Evolutionary conservation across 306 rosid genomes (phyloP).

Genomic region (Ormosia emarginata): DNA sequence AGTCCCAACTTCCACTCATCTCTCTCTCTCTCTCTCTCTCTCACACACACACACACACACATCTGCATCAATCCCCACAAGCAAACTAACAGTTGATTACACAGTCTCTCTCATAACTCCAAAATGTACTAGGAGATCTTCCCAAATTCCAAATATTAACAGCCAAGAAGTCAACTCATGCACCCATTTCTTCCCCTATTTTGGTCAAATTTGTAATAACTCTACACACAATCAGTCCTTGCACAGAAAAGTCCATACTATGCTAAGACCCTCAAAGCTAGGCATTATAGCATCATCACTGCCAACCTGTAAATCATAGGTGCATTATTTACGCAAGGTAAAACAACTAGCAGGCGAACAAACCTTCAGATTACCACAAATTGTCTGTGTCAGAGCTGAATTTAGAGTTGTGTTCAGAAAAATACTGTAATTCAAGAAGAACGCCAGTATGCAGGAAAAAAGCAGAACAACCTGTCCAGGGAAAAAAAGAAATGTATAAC

Average conservation of each 20-base stretch:
- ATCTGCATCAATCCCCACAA: not conserved
- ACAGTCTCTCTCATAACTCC: not conserved
- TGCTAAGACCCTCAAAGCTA: not conserved
- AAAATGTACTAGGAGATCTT: not conserved
- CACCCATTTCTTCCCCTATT: not conserved
- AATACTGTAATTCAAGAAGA: constrained; percentile 90
- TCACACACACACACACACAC: not conserved
- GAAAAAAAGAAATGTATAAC: not conserved
- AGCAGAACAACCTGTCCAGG: constrained; percentile 65
- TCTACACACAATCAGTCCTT: not conserved
- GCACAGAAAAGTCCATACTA: not conserved
- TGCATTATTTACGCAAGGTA: not conserved
- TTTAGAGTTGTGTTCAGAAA: constrained; percentile 92
- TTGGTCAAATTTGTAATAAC: not conserved
- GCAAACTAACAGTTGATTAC: not conserved
- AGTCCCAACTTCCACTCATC: not conserved
- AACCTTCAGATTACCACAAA: constrained; percentile 96
- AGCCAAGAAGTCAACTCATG: not conserved
- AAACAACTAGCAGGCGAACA: constrained; percentile 13
- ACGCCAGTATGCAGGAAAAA: constrained; percentile 82
- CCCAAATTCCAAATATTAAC: not conserved
- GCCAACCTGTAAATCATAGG: constrained; percentile 1
- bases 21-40: not conserved
- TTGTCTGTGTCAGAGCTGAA: constrained; percentile 89
- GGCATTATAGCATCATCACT: not conserved